Evolutionary conservation across 352 stramenopile genomes (phyloP).

Genomic region (Pythium chondricola): DNA sequence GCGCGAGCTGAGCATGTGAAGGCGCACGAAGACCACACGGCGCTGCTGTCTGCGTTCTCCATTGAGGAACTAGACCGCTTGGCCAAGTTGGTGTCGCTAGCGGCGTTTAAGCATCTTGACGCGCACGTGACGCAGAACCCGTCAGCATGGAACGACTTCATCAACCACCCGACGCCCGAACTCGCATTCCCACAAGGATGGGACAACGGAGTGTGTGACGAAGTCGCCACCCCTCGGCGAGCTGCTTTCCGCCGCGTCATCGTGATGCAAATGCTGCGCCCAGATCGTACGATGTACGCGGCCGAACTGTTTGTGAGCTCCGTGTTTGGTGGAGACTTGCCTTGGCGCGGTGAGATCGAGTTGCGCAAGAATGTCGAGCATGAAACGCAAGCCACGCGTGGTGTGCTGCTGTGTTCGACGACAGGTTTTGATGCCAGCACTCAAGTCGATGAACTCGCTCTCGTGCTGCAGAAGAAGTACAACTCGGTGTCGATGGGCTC

Average conservation of each 20-base stretch:
- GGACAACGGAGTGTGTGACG: constrained; percentile 37
- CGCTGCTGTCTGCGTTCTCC: constrained; percentile 50
- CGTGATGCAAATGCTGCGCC: constrained; percentile 81
- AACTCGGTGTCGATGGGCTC: constrained; percentile 98
- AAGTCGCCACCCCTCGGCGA: constrained; percentile 34
- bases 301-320: constrained; percentile 67
- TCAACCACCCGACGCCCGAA: constrained; percentile 75
- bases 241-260: constrained; percentile 78
- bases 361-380: constrained; percentile 90
- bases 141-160: constrained; percentile 70
- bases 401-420: constrained; percentile 96
- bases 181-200: constrained; percentile 57
- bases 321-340: constrained; percentile 90
- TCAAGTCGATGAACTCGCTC: constrained; percentile 94
- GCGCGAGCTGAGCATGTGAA: constrained; percentile 30
- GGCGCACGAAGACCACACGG: constrained; percentile 38
- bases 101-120: constrained; percentile 77
- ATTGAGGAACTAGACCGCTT: constrained; percentile 81
- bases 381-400: constrained; percentile 86
- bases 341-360: constrained; percentile 94
- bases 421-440: constrained; percentile 97
- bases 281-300: constrained; percentile 84
- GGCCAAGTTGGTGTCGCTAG: constrained; percentile 62
- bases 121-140: constrained; percentile 55
- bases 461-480: constrained; percentile 89